These are phyloP conservation scores for Dalbergia oliveri DNA, from an alignment of 306 rosid species.

Conservation along the genomic window DNA sequence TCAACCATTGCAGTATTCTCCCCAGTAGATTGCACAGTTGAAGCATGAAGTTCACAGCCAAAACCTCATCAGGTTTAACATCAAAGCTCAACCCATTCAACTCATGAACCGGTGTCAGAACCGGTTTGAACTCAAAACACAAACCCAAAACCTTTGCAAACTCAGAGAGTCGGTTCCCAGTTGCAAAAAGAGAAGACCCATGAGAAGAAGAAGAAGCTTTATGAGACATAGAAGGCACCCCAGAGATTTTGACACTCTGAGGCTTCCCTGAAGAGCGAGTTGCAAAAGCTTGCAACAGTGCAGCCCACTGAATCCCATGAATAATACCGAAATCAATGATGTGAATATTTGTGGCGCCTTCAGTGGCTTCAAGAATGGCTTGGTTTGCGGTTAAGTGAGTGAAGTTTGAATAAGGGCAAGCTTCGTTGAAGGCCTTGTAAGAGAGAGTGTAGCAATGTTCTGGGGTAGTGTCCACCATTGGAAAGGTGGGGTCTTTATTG, in stretches of 20 bases:
- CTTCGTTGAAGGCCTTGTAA: slow-evolving; percentile 87
- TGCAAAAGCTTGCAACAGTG: slow-evolving; percentile 87
- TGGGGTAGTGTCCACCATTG: slow-evolving; percentile 40
- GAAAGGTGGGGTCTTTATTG: background rate
- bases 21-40: slow-evolving; percentile 80
- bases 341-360: slow-evolving; percentile 69
- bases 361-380: slow-evolving; percentile 89
- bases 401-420: slow-evolving; percentile 94
- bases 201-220: slow-evolving; percentile 57
- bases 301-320: slow-evolving; percentile 98
- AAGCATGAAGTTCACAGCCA: slow-evolving; percentile 95
- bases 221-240: slow-evolving; percentile 80
- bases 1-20: slow-evolving; percentile 64
- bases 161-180: slow-evolving; percentile 78
- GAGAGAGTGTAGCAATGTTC: slow-evolving; percentile 74
- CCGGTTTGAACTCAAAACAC: slow-evolving; percentile 75
- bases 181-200: slow-evolving; percentile 62
- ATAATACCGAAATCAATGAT: slow-evolving; percentile 91
- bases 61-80: slow-evolving; percentile 62
- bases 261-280: slow-evolving; percentile 92
- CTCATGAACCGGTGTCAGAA: slow-evolving; percentile 71
- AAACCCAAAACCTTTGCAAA: slow-evolving; percentile 78
- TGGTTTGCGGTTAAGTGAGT: slow-evolving; percentile 96
- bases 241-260: slow-evolving; percentile 70
- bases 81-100: slow-evolving; percentile 69